Percentiles rank a stretch among this genome's conserved stretches.
These are phyloP conservation scores for Entoloma clypeatum DNA, from an alignment of 1,284 basidiomycete species.

Conservation along the genomic window DNA sequence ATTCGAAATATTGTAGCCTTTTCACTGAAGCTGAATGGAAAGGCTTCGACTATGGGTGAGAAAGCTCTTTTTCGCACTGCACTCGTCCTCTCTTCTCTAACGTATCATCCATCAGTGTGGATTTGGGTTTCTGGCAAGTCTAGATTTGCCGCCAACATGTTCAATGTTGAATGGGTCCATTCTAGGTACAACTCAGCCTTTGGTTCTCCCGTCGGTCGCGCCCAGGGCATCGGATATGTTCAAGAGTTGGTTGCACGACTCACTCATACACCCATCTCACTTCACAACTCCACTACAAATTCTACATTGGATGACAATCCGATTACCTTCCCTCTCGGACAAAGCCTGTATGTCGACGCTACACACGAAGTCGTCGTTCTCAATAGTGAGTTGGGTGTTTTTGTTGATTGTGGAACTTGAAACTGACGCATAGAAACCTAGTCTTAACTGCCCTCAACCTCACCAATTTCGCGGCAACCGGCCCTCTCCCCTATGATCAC, in stretches of 20 bases:
- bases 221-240: slow-evolving; percentile 83
- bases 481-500: slow-evolving; percentile 69
- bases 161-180: slow-evolving; percentile 10
- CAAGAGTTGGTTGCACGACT: slow-evolving; percentile 80
- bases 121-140: slow-evolving; percentile 49
- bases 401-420: background rate
- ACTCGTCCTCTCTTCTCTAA: background rate
- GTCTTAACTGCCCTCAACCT: slow-evolving; percentile 74
- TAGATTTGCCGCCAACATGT: background rate
- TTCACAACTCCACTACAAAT: slow-evolving; percentile 76
- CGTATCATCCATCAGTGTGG: slow-evolving; percentile 34
- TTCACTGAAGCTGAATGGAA: slow-evolving; percentile 90
- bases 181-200: slow-evolving; percentile 74
- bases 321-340: slow-evolving; percentile 75
- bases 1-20: slow-evolving; percentile 84
- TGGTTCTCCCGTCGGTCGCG: slow-evolving; percentile 74
- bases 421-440: slow-evolving; percentile 21
- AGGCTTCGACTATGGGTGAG: slow-evolving; percentile 85
- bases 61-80: slow-evolving; percentile 9
- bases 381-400: slow-evolving; percentile 48
- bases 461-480: slow-evolving; percentile 62
- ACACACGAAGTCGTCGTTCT: slow-evolving; percentile 83
- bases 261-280: slow-evolving; percentile 68
- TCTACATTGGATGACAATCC: slow-evolving; percentile 69
- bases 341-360: slow-evolving; percentile 82